Evolutionary conservation across 2,329 filamentous ascomycete genomes (phyloP), one percentile per base, ranked within the genome.

Genomic region (Leptographium lundbergii): DNA sequence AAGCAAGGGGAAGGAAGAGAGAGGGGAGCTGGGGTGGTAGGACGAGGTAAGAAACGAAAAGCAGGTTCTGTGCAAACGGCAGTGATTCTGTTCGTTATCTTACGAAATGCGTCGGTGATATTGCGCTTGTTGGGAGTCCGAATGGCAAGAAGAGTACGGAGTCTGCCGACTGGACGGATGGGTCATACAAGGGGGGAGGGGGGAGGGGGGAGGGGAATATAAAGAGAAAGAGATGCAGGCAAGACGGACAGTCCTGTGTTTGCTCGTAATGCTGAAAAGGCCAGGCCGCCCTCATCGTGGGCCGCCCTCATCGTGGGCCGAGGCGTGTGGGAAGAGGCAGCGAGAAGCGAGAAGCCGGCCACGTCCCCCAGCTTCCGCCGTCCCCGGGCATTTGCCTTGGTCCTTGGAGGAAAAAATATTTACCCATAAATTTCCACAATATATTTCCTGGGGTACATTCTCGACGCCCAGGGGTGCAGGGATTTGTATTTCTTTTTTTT

Each of bases 381-480:
- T 6, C 24, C 19, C 32, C 29, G 19, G n/a, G 51, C 36, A 39
- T 39, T 39, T 39, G 36, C 36, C 14, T 39, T 39, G 13, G 17
- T 17, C 14, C 36, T 13, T 17, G 32, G 50, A 34, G 29, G 24
- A 6, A 19, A 45, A 45, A 45, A 22, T 7, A 9, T 19, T 45
- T 45, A 45, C 42, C 42, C 42, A 45, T 45, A n/a, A n/a, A 29
- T 22, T n/a, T n/a, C 51, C 22, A 42, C 53, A 22, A 4, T 42
- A n/a, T 36, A 42, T 55, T 55, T 55, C 53, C 53, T 55, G 53
- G 53, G 53, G 53, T 55, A 55, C 36, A 39, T 55, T 22, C 34
- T 36, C 22, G 32, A n/a, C 17, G 42, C 42, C 42, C 47, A 50
- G 29, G 29, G n/a, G 29, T 36, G 10, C 27, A 39, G 9, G 32